Evolutionary conservation across 2,329 filamentous ascomycete genomes (phyloP).

Genomic region (Colletotrichum eleusines): DNA sequence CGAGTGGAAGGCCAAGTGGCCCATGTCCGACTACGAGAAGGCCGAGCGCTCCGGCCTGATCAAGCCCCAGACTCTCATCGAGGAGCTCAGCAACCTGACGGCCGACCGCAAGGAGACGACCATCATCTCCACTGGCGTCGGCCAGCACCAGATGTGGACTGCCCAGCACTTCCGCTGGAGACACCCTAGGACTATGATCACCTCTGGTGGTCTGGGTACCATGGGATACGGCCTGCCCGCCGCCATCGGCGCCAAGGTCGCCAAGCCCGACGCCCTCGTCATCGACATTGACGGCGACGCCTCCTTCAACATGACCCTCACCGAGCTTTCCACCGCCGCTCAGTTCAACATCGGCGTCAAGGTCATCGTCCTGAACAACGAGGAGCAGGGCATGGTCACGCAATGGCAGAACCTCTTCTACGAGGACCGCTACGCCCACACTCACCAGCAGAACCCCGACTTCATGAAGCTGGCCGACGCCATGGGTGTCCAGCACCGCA

Average conservation of each 20-base stretch:
- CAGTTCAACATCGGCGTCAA: conserved; percentile 98
- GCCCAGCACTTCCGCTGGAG: conserved; percentile 98
- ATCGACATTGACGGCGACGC: conserved; percentile 98
- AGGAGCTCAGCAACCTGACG: conserved; percentile 88
- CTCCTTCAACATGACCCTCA: conserved; percentile 99
- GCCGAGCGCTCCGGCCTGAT: conserved; percentile 82
- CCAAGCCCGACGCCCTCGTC: conserved; percentile 81
- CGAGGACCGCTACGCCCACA: conserved; percentile 91
- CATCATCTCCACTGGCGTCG: conserved; percentile 93
- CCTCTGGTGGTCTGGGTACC: conserved; percentile 87
- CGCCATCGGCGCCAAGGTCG: conserved; percentile 94
- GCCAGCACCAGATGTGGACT: conserved; percentile 99
- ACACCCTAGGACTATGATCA: conserved; percentile 92
- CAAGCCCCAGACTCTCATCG: conserved; percentile 94
- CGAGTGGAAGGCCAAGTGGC: conserved; percentile 92
- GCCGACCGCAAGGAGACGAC: conserved; percentile 84
- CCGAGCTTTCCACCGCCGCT: conserved; percentile 90
- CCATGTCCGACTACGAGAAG: conserved; percentile 83
- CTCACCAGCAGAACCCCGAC: conserved; percentile 94
- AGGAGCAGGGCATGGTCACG: conserved; percentile 98
- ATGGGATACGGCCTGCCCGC: conserved; percentile 97
- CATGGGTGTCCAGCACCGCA: conserved; percentile 85
- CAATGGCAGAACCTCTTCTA: conserved; percentile 99
- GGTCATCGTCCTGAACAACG: conserved; percentile 94
- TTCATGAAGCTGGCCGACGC: conserved; percentile 94